Percentiles rank a stretch among this genome's conserved stretches.
These are phyloP conservation scores for Annulohypoxylon nitens DNA, from an alignment of 495 filamentous ascomycete species.

Conservation along the genomic window DNA sequence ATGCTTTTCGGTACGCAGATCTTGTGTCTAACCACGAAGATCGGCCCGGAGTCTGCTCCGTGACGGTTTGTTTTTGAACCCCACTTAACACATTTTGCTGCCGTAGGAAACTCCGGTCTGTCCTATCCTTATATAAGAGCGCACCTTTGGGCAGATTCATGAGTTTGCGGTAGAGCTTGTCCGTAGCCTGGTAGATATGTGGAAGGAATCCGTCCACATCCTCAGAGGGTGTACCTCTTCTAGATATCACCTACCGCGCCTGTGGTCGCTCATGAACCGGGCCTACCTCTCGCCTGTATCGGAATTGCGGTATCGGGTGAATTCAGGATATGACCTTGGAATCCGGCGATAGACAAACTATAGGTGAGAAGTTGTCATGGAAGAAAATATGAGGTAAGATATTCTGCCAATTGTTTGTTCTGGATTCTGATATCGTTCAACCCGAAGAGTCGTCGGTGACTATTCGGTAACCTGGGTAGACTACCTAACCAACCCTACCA, in stretches of 20 bases:
- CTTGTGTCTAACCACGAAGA: not conserved
- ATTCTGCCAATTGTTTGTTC: slow-evolving; percentile 53
- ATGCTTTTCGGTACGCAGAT: slow-evolving; percentile 3
- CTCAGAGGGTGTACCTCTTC: slow-evolving; percentile 44
- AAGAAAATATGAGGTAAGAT: slow-evolving; percentile 63
- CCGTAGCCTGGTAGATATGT: no score
- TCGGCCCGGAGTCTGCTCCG: slow-evolving; percentile 8
- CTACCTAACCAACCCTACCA: no score
- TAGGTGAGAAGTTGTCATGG: slow-evolving; percentile 54
- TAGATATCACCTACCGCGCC: slow-evolving; percentile 39
- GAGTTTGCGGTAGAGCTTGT: no score
- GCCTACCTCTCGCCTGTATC: slow-evolving; percentile 59
- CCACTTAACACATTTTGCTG: not conserved
- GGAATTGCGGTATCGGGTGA: slow-evolving; percentile 50
- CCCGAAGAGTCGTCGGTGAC: slow-evolving; percentile 56
- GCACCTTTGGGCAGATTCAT: no score
- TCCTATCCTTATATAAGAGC: not conserved
- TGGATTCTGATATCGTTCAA: slow-evolving; percentile 58
- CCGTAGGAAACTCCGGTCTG: not conserved
- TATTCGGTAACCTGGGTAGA: slow-evolving; percentile 40
- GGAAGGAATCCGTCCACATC: no score
- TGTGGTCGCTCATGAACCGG: slow-evolving; percentile 55
- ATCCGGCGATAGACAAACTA: slow-evolving; percentile 54
- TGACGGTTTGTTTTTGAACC: not conserved
- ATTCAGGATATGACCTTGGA: slow-evolving; percentile 51